phyloP scores from a whole-genome alignment of 257 asterid genomes.

The Fraxinus quadrangulata region DNA sequence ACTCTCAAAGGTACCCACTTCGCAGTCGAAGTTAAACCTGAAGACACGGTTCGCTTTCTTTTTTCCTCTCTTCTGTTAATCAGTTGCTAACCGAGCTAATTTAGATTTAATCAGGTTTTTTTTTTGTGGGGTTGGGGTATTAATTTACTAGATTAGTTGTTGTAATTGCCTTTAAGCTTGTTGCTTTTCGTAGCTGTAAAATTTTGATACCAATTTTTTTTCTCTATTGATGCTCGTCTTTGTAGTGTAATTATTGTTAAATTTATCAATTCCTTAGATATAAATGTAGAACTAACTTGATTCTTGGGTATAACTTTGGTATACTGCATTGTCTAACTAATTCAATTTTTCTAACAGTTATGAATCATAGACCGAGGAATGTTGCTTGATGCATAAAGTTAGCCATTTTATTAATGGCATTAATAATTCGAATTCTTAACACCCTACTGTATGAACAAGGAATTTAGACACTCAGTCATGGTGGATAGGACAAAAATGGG shows the following conservation, averaged over 20 bases:
- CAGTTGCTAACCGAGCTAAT: constrained; percentile 1
- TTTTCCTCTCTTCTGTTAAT: neutral
- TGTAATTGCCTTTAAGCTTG: constrained; percentile 23
- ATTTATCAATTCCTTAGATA: neutral
- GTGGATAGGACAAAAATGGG: neutral
- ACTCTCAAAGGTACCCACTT: constrained; percentile 50
- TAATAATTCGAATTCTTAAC: neutral
- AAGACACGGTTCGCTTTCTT: constrained; percentile 37
- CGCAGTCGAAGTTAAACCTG: constrained; percentile 46
- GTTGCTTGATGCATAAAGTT: constrained; percentile 3
- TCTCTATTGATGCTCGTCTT: constrained; percentile 1
- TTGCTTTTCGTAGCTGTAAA: neutral
- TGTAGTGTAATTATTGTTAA: neutral
- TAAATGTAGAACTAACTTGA: neutral
- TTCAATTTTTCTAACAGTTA: neutral
- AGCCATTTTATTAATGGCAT: neutral
- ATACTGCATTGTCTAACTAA: neutral
- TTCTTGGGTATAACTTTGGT: neutral
- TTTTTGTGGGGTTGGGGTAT: neutral
- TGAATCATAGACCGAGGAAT: constrained; percentile 1
- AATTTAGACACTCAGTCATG: neutral
- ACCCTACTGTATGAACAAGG: neutral
- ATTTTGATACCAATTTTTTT: neutral
- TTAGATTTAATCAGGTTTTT: neutral
- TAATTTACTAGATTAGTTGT: constrained; percentile 3